Evolutionary conservation across 768 basidiomycete species (phyloP).

Genomic region (Cantharellus cinnabarinus): DNA sequence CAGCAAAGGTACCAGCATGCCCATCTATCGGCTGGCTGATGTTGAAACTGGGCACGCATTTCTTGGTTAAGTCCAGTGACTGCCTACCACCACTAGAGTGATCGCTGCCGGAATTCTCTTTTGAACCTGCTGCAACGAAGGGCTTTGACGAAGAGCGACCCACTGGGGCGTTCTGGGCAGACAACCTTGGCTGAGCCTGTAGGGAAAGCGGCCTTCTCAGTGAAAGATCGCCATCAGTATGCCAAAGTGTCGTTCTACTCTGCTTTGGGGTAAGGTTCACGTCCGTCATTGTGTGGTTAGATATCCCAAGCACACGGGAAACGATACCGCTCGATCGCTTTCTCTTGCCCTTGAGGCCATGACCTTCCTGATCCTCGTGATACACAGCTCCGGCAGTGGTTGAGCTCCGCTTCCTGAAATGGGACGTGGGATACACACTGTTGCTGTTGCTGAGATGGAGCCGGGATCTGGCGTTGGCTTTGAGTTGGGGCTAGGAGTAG

Average conservation of each 20-base stretch:
- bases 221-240: background rate
- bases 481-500: background rate
- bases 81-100: background rate
- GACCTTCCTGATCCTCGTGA: background rate
- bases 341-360: background rate
- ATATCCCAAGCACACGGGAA: background rate
- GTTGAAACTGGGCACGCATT: background rate
- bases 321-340: background rate
- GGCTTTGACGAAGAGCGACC: slow-evolving; percentile 6
- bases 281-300: background rate
- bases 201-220: background rate
- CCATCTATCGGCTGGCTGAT: slow-evolving; percentile 96
- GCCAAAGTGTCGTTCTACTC: background rate
- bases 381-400: background rate
- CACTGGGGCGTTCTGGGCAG: background rate
- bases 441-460: background rate
- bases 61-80: background rate
- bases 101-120: background rate
- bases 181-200: background rate
- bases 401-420: background rate
- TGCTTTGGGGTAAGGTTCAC: background rate
- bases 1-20: slow-evolving; percentile 90
- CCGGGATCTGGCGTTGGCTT: background rate
- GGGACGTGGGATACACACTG: background rate
- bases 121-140: background rate